These are phyloP conservation scores for Apiospora pterosperma DNA, from an alignment of 2,329 filamentous ascomycete species.

Conservation along the genomic window DNA sequence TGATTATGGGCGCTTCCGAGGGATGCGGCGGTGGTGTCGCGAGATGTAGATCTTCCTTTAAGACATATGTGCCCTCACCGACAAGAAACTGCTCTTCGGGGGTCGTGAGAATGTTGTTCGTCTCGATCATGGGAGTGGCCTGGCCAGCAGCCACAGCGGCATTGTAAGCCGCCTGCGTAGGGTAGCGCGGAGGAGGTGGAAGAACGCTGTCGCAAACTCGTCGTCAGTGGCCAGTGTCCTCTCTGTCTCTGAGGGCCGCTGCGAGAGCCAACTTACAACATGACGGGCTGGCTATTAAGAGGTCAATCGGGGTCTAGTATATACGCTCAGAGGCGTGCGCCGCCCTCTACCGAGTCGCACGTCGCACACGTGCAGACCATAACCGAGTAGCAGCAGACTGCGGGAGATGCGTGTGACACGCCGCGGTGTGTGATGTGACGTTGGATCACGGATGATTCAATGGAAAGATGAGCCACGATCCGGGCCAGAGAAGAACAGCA, in stretches of 20 bases:
- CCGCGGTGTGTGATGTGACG: background rate
- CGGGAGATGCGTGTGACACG: background rate
- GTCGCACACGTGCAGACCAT: background rate
- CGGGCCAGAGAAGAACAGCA: background rate
- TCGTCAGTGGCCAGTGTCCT: background rate
- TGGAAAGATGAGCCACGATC: background rate
- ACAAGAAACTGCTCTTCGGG: slow-evolving; percentile 89
- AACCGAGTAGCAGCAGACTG: background rate
- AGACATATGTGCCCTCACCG: slow-evolving; percentile 88
- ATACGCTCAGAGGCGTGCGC: background rate
- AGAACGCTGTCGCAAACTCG: slow-evolving; percentile 59
- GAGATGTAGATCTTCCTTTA: slow-evolving; percentile 87
- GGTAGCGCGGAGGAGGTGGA: slow-evolving; percentile 83
- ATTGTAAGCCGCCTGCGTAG: slow-evolving; percentile 69
- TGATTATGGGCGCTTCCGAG: slow-evolving; percentile 82
- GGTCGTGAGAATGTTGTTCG: slow-evolving; percentile 82
- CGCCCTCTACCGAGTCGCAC: background rate
- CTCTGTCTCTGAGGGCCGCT: background rate
- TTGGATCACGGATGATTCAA: background rate
- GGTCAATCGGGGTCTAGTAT: background rate
- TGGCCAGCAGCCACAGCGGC: slow-evolving; percentile 66
- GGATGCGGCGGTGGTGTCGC: slow-evolving; percentile 94
- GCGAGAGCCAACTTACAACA: slow-evolving; percentile 22
- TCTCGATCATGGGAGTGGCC: slow-evolving; percentile 79
- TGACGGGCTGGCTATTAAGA: slow-evolving; percentile 10